Percentiles rank a stretch among this genome's conserved stretches.
Conservation (phyloP, 75 land plant species). For the Cunninghamia lanceolata region DNA sequence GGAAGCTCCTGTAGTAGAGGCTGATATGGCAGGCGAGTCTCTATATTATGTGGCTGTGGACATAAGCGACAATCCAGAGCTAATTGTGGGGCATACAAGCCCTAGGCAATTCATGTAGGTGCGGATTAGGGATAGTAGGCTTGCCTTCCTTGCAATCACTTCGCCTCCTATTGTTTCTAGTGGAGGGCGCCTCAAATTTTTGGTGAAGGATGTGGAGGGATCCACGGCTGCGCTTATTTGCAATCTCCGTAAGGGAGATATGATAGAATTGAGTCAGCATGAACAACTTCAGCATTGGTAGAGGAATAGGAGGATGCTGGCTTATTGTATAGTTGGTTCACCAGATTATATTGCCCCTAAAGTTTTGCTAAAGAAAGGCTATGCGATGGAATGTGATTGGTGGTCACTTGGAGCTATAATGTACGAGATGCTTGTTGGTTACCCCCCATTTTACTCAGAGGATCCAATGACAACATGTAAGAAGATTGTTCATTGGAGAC, state of each 20-base stretch:
- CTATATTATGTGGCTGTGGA: slow-evolving; percentile 79
- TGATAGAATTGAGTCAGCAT: slow-evolving; percentile 71
- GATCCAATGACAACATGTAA: no score
- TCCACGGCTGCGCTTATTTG: slow-evolving; percentile 74
- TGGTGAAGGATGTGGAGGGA: slow-evolving; percentile 84
- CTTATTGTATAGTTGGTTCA: no score
- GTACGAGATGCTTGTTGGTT: no score
- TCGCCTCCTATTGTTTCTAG: slow-evolving; percentile 58
- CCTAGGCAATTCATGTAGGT: slow-evolving; percentile 97
- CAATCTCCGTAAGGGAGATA: slow-evolving; percentile 68
- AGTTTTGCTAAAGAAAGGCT: no score
- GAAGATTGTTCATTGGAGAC: no score
- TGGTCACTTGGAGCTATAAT: no score
- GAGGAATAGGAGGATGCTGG: no score
- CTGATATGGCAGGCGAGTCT: slow-evolving; percentile 66
- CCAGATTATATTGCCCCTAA: no score
- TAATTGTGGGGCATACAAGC: slow-evolving; percentile 53
- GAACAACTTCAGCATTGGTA: no score
- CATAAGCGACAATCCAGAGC: slow-evolving; percentile 67
- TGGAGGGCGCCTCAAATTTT: slow-evolving; percentile 63
- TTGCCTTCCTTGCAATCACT: slow-evolving; percentile 65
- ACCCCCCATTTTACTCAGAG: no score
- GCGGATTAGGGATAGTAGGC: slow-evolving; percentile 32
- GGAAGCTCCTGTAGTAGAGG: slow-evolving; percentile 65
- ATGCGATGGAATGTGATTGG: no score